Evolutionary conservation across 441 rosid species (phyloP), one percentile per base, ranked within the genome.

Genomic region (Erodium texanum): DNA sequence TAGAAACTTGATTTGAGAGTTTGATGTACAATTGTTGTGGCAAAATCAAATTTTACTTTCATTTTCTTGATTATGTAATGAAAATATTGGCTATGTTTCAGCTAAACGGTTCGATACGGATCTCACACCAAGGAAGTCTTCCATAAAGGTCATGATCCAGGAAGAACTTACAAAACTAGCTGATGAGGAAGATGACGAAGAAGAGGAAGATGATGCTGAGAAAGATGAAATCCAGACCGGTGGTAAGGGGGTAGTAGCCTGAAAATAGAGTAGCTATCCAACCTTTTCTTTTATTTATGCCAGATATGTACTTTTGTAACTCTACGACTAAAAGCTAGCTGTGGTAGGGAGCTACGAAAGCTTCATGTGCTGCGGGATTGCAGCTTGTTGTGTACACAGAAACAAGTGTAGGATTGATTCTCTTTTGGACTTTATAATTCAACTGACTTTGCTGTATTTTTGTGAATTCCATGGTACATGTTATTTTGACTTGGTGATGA

Each of bases 101-200:
- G 99, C 82, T 41, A 1, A 32, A 45, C 80, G 41, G 67, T 93
- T 84, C 50, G 78, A 79, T 0, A 70, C 70, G 0, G 87, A 86
- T 75, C 89, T 91, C 48, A 71, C 83, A 20, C 71, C 80, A 10
- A 91, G 85, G 71, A 93, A 88, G 80, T 76, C 95, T 24, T 79
- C 86, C 1, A 85, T 93, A 77, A 93, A 93, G 84, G 50, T 78
- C 27, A 85, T 91, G 84, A 89, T 91, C 70, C 97, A 91, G 75
- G 95, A 84, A 16, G 99, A 93, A 80, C 97, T 93, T 63, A 86
- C 90, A 10, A 93, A 91, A 79, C 78, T 93, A 69, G 97, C 96
- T 2, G 93, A 87, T 5, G 97, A 86, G 61, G 94, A 76, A 0
- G 93, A 86, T 0, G 87, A 89, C 15, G 96, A 87, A 19, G 92